Evolutionary conservation across 2,329 filamentous ascomycete genomes (phyloP).

Genomic region (Clonostachys rosea): DNA sequence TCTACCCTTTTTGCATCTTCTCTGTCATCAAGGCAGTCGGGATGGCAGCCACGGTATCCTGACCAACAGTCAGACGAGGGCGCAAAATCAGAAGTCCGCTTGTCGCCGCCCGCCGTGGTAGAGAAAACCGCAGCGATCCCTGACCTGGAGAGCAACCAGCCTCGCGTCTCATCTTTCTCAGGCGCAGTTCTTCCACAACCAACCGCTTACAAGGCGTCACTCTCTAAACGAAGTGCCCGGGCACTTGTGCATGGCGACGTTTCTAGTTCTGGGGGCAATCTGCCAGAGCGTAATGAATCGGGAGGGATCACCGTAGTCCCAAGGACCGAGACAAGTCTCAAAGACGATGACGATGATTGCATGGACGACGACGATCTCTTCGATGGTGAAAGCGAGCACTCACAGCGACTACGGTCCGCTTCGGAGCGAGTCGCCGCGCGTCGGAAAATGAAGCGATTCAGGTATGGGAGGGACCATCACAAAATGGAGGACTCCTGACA

Average conservation of each 20-base stretch:
- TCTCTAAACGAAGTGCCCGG: no score
- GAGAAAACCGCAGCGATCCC: no score
- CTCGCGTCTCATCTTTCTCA: no score
- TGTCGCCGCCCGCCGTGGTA: no score
- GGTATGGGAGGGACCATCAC: constrained; percentile 39
- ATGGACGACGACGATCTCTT: constrained; percentile 55
- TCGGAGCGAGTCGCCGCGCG: constrained; percentile 53
- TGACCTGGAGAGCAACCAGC: no score
- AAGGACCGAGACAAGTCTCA: constrained; percentile 12
- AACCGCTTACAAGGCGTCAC: no score
- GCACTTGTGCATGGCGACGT: no score
- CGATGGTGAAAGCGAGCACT: constrained; percentile 28
- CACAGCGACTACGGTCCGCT: constrained; percentile 42
- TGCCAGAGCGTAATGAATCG: no score
- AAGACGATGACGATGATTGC: constrained; percentile 46
- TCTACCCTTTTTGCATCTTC: constrained; percentile 49
- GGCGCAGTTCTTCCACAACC: no score
- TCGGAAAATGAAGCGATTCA: constrained; percentile 75
- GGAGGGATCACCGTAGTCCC: no score
- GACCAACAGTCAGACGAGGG: constrained; percentile 18
- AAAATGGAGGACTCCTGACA: constrained; percentile 3
- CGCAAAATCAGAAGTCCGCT: neutral
- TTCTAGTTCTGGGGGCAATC: no score
- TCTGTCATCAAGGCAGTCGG: constrained; percentile 43
- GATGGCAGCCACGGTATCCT: constrained; percentile 52